phyloP scores from a whole-genome alignment of 2,329 filamentous ascomycete genomes.

The Arthrobotrys sinensis region DNA sequence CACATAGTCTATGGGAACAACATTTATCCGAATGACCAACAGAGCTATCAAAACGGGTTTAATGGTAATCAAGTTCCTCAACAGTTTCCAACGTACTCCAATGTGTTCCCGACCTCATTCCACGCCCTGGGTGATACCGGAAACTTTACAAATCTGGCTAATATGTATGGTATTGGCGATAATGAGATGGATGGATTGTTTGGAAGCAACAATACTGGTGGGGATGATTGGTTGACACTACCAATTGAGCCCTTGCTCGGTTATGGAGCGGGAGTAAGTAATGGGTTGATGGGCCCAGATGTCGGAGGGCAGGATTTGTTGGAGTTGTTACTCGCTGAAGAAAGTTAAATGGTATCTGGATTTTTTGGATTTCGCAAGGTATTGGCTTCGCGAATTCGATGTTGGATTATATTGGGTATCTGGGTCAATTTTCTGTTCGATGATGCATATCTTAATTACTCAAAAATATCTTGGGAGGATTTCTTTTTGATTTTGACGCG shows the following conservation, averaged over 20 bases:
- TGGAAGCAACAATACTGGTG: conserved; percentile 47
- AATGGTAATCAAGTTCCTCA: conserved; percentile 34
- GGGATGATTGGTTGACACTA: conserved; percentile 71
- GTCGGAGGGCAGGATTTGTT: conserved; percentile 78
- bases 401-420: not conserved
- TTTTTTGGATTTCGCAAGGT: not conserved
- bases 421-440: conserved; percentile 1
- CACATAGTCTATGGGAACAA: conserved; percentile 50
- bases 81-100: conserved; percentile 50
- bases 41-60: conserved; percentile 49
- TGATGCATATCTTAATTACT: not conserved
- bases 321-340: conserved; percentile 69
- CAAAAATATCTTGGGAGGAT: not conserved
- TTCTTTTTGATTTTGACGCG: not conserved
- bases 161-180: conserved; percentile 57
- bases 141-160: conserved; percentile 56
- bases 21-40: conserved; percentile 22
- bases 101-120: conserved; percentile 56
- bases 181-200: conserved; percentile 57
- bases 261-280: conserved; percentile 70
- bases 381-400: not conserved
- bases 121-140: conserved; percentile 52
- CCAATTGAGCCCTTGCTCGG: conserved; percentile 71
- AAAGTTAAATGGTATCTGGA: conserved; percentile 37
- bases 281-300: conserved; percentile 72